Percentiles rank a stretch among this genome's conserved stretches.
phyloP scores from a whole-genome alignment of 805 yeast genomes.

The Scheffersomyces ergatensis region DNA sequence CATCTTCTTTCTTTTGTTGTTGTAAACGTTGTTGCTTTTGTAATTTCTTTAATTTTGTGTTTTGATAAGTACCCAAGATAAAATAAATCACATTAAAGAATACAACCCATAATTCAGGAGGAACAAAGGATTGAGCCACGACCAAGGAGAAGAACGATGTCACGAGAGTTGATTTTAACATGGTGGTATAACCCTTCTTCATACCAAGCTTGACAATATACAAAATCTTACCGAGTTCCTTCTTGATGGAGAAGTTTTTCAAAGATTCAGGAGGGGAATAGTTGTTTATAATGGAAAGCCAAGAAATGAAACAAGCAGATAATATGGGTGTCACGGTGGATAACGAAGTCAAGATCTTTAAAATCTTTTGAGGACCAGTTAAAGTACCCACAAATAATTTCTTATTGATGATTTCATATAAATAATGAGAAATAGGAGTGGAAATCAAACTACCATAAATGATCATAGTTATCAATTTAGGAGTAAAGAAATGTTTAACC shows the following conservation, averaged over 20 bases:
- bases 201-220: conserved; percentile 29
- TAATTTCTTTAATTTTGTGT: conserved; percentile 48
- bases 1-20: background rate
- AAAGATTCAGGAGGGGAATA: conserved; percentile 13
- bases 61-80: conserved; percentile 60
- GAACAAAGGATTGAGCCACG: conserved; percentile 55
- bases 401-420: conserved; percentile 49
- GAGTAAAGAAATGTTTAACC: conserved; percentile 40
- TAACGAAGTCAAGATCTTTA: conserved; percentile 52
- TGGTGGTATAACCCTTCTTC: conserved; percentile 41
- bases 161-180: conserved; percentile 52
- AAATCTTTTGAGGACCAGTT: conserved; percentile 34
- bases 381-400: conserved; percentile 41
- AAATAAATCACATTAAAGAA: conserved; percentile 59
- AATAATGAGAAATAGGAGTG: conserved; percentile 59
- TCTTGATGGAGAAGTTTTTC: conserved; percentile 1
- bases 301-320: conserved; percentile 46
- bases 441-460: conserved; percentile 52
- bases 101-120: conserved; percentile 63
- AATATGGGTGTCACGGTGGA: conserved; percentile 55
- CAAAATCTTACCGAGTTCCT: conserved; percentile 14
- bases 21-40: conserved; percentile 10
- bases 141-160: conserved; percentile 51
- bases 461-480: conserved; percentile 52
- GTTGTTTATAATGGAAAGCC: conserved; percentile 51